Conservation (phyloP, 352 stramenopile species). For the Blastocystis sp. region DNA sequence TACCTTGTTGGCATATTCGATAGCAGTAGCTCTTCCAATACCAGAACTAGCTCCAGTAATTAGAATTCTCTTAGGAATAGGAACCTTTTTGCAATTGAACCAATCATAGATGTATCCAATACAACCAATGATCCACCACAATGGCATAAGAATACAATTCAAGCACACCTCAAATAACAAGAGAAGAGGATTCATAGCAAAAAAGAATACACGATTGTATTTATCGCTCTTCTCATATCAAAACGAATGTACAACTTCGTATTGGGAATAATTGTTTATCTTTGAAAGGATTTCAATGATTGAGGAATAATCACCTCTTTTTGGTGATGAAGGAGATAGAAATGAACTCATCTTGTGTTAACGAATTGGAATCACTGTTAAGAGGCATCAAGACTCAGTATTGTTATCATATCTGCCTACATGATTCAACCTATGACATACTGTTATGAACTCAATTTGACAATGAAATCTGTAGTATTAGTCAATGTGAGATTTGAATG, state of each 20-base stretch:
- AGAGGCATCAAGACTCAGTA: not conserved
- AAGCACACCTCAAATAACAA: not conserved
- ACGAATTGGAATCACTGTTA: too few relatives aligned
- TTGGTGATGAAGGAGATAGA: too few relatives aligned
- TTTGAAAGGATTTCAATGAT: too few relatives aligned
- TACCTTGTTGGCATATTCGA: conserved; percentile 53
- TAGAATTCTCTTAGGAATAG: conserved; percentile 41
- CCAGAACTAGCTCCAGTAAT: conserved; percentile 61
- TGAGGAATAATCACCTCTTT: too few relatives aligned
- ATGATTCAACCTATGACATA: too few relatives aligned
- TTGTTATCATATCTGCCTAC: not conserved
- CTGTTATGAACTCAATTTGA: too few relatives aligned
- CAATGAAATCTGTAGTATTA: too few relatives aligned
- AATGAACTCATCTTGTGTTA: too few relatives aligned
- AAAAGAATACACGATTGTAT: not conserved
- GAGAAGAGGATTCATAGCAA: not conserved
- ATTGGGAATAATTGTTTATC: too few relatives aligned
- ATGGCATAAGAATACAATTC: conserved; percentile 19
- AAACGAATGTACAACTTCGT: not conserved
- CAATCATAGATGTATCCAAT: conserved; percentile 53
- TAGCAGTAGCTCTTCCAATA: conserved; percentile 41
- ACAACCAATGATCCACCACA: conserved; percentile 6
- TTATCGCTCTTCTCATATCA: too few relatives aligned
- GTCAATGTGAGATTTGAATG: too few relatives aligned
- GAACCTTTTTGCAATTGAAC: conserved; percentile 48